Evolutionary conservation across 208 protist genomes (phyloP), one percentile per base, ranked within the genome.

Genomic region (Crithidia brevicula): DNA sequence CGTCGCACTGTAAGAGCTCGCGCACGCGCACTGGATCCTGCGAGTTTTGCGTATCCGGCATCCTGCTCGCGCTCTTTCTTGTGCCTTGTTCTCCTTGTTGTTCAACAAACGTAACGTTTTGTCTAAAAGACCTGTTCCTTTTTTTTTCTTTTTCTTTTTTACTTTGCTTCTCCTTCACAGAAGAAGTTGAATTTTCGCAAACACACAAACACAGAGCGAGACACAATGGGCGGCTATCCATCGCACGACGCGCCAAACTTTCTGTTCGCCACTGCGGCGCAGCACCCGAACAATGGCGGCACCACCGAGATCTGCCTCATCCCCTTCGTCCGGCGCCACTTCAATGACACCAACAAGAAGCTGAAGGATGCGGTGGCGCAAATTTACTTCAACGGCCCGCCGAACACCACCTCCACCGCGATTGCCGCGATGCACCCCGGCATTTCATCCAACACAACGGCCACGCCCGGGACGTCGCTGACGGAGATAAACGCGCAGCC

Each of bases 191-290:
- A 54, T 10, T 22, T 36, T 9, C 4, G 0, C 13, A 54, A 54
- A 4, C 8, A 49, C 28, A 20, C 20, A 30, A 64, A 25, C 27
- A 36, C 23, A 13, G 2, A 33, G 3, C 31, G 25, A 33, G 16
- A 42, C 54, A 70, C 56, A 50, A 95, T 95, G 90, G 90, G 90
- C 31, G 90, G 80, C 33, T 92, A 87, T 77, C 90, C 90, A 3
- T 95, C 90, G n/a, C 86, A 93, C 58, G 90, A 95, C 66, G 85
- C 86, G 18, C 79, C 86, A 34, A 81, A 70, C 60, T 86, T 95
- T 25, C 70, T 93, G 38, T 95, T 88, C 82, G 86, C 87, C 23
- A 92, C 87, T 11, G 54, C 85, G 13, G 90, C 92, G n/a, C 74
- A 82, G 66, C 81, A 71, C 16, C 79, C 83, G 9, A 72, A 70